Evolutionary conservation across 208 protist species (phyloP).

Genomic region (Acanthamoeba castellanii): DNA sequence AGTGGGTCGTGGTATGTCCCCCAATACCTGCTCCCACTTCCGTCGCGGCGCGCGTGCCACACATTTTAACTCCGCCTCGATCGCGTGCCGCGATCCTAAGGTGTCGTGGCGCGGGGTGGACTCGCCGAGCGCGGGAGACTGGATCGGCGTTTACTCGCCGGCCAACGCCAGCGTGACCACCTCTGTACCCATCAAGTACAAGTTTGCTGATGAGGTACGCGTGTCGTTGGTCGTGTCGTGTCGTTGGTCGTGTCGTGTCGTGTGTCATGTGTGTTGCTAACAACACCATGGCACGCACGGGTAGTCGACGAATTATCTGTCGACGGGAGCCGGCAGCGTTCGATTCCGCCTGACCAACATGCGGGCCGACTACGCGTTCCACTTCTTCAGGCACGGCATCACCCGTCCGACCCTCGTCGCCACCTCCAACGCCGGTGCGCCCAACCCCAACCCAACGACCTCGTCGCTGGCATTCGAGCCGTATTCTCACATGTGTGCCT

Average conservation of each 20-base stretch:
- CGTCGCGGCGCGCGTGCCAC: not conserved
- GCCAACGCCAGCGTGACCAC: not conserved
- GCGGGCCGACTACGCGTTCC: slow-evolving; percentile 6
- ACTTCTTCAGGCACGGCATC: not conserved
- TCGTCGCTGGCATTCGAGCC: too few species aligned
- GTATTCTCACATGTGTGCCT: not conserved
- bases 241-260: too few species aligned
- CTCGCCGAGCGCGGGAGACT: not conserved
- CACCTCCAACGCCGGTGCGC: not conserved
- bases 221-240: not conserved
- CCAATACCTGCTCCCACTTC: not conserved
- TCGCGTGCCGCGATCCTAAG: not conserved
- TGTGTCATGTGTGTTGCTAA: not conserved
- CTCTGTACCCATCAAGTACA: not conserved
- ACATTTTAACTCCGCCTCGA: not conserved
- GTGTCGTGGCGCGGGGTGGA: not conserved
- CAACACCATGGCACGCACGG: not conserved
- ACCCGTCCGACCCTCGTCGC: not conserved
- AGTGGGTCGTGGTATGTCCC: slow-evolving; percentile 2
- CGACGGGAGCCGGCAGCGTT: not conserved
- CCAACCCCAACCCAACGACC: too few species aligned
- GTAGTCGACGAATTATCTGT: not conserved
- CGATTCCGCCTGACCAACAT: slow-evolving; percentile 33
- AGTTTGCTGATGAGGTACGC: not conserved
- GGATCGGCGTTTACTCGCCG: not conserved